A percentile compares a stretch with the other conserved stretches of the same genome.
Evolutionary conservation across 805 yeast species (phyloP).

Genomic region (Nakazawaea ernobii): DNA sequence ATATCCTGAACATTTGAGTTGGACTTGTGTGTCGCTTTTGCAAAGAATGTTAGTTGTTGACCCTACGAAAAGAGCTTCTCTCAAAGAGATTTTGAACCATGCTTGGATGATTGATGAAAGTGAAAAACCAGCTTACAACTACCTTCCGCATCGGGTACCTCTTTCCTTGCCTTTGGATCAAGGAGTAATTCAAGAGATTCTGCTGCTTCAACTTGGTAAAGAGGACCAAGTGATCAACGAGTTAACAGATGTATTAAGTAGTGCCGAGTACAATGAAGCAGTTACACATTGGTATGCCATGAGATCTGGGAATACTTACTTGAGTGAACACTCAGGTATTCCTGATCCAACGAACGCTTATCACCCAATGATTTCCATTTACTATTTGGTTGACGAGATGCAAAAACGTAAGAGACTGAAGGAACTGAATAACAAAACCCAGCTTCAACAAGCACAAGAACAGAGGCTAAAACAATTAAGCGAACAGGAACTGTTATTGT

Average conservation of each 20-base stretch:
- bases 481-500: conserved; percentile 11
- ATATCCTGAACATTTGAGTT: conserved; percentile 77
- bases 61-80: conserved; percentile 71
- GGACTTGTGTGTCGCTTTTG: conserved; percentile 73
- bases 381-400: conserved; percentile 84
- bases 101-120: conserved; percentile 97
- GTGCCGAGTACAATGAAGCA: conserved; percentile 62
- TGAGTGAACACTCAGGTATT: conserved; percentile 18
- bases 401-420: conserved; percentile 60
- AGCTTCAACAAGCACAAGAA: conserved; percentile 12
- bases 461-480: conserved; percentile 12
- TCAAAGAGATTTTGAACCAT: conserved; percentile 75
- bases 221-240: conserved; percentile 51
- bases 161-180: conserved; percentile 62
- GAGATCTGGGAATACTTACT: not conserved
- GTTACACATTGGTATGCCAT: conserved; percentile 52
- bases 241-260: conserved; percentile 50
- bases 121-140: conserved; percentile 52
- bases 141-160: conserved; percentile 76
- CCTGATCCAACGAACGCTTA: conserved; percentile 82
- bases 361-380: conserved; percentile 85
- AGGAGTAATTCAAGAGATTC: conserved; percentile 67
- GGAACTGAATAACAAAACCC: conserved; percentile 35
- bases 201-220: conserved; percentile 73
- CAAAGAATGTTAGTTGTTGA: conserved; percentile 90